Evolutionary conservation across 306 rosid species (phyloP), one percentile per base, ranked within the genome.

Genomic region (Biancaea sappan): DNA sequence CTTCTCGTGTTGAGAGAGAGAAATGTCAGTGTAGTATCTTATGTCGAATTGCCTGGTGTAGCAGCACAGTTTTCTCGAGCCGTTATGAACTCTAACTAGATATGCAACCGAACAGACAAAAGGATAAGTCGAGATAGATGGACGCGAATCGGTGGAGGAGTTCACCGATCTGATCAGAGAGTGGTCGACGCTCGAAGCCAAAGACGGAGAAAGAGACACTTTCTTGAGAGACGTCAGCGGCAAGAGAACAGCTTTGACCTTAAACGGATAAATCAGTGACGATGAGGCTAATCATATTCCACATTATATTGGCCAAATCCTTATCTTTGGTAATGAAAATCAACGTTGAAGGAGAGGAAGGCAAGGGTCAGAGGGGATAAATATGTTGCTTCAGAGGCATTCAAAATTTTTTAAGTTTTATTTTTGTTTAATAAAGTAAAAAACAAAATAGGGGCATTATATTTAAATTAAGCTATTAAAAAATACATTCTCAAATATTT

Each of bases 251-350:
- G 96, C 92, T 83, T 83, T 85, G 85, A 91, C 81, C 86, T 94
- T 88, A 32, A 83, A 72, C 15, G 88, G 86, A 61, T 80, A 89
- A 32, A 74, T 61, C 8, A 77, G 24, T 51, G 81, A 67, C 6
- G 83, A 70, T n/a, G 89, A 90, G 18, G 82, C 4, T 89, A 91
- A 22, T 83, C 88, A 81, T 95, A 92, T 74, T 88, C 96, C 35
- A 86, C 91, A 90, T 60, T 25, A 92, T 78, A 35, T 82, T 86
- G 0, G 91, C 81, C 73, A 92, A 82, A 76, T 95, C 99, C 53
- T 88, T 98, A 3, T 95, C 96, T 63, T 83, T 80, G 11, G 72
- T 86, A 56, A 95, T 51, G 22, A 97, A 70, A 52, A 95, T 86
- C 82, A 95, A 75, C 4, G 96, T 95, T n/a, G n/a, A n/a, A n/a